A percentile compares a stretch with the other conserved stretches of the same genome.
These are phyloP conservation scores for Talaromyces sp. DNA, from an alignment of 2,329 filamentous ascomycete genomes.

Conservation along the genomic window DNA sequence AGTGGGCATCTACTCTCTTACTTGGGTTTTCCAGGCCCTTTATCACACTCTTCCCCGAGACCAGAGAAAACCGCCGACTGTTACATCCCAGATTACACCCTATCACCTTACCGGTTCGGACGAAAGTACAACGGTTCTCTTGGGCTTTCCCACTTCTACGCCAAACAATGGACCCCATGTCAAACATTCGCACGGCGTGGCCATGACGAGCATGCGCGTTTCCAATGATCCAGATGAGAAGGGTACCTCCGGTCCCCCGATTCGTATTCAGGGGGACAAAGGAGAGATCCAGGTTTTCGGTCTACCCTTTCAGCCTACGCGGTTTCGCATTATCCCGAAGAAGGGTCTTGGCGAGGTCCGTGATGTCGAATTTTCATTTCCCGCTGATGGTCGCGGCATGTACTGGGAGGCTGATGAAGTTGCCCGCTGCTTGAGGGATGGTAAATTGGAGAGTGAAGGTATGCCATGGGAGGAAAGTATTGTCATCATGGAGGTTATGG, in stretches of 20 bases:
- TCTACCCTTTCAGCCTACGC: slow-evolving; percentile 69
- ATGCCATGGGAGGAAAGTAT: slow-evolving; percentile 77
- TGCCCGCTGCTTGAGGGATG: slow-evolving; percentile 73
- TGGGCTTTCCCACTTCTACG: slow-evolving; percentile 68
- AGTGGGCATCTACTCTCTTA: slow-evolving; percentile 83
- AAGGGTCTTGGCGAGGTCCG: slow-evolving; percentile 49
- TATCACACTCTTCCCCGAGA: slow-evolving; percentile 73
- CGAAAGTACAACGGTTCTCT: slow-evolving; percentile 75
- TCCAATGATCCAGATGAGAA: slow-evolving; percentile 64
- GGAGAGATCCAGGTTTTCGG: slow-evolving; percentile 82
- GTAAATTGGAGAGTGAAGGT: slow-evolving; percentile 71
- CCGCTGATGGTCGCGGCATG: slow-evolving; percentile 75
- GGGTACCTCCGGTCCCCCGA: slow-evolving; percentile 64
- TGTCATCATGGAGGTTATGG: slow-evolving; percentile 81
- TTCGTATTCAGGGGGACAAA: slow-evolving; percentile 77
- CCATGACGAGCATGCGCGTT: slow-evolving; percentile 66
- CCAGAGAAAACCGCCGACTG: slow-evolving; percentile 66
- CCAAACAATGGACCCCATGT: slow-evolving; percentile 43
- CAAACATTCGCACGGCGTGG: slow-evolving; percentile 69
- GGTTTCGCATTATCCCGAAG: slow-evolving; percentile 65
- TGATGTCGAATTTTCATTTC: slow-evolving; percentile 47
- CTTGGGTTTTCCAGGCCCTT: slow-evolving; percentile 87
- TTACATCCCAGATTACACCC: slow-evolving; percentile 70
- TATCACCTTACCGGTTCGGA: slow-evolving; percentile 74
- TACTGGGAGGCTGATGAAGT: slow-evolving; percentile 86